These are phyloP conservation scores for Karstenula rhodostoma DNA, from an alignment of 2,329 filamentous ascomycete genomes.

Conservation along the genomic window DNA sequence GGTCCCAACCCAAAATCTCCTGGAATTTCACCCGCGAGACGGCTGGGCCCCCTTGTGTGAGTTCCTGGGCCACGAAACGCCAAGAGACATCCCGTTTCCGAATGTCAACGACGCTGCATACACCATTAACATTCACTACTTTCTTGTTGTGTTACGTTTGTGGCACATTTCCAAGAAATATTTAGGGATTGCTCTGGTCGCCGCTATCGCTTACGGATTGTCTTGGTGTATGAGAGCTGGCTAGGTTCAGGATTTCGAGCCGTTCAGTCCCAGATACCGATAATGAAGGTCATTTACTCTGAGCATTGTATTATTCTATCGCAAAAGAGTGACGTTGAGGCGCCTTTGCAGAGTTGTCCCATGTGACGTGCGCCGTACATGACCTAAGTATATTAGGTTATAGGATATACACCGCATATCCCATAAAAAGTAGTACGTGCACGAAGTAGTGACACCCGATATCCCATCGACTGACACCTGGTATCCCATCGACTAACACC, in stretches of 20 bases:
- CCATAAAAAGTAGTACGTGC: too few relatives aligned
- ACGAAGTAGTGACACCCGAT: too few relatives aligned
- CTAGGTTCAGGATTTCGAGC: background rate
- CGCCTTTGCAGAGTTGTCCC: too few relatives aligned
- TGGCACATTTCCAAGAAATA: background rate
- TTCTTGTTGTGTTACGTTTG: slow-evolving; percentile 1
- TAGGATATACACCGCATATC: too few relatives aligned
- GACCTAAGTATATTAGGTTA: too few relatives aligned
- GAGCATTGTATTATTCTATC: too few relatives aligned
- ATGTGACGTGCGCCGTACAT: too few relatives aligned
- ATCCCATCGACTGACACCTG: too few relatives aligned
- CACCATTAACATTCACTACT: background rate
- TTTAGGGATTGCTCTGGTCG: background rate
- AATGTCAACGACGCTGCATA: slow-evolving; percentile 23
- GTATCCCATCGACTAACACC: too few relatives aligned
- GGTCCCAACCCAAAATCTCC: slow-evolving; percentile 30
- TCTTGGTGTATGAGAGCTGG: background rate
- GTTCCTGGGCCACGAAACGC: slow-evolving; percentile 35
- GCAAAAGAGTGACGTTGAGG: too few relatives aligned
- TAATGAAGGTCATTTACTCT: too few relatives aligned
- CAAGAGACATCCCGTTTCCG: slow-evolving; percentile 29
- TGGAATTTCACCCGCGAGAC: slow-evolving; percentile 37
- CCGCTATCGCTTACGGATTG: background rate
- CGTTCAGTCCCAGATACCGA: too few relatives aligned
- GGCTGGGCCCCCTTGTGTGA: slow-evolving; percentile 40